These are phyloP conservation scores for Diphasiastrum complanatum DNA, from an alignment of 83 land plant species.

Conservation along the genomic window DNA sequence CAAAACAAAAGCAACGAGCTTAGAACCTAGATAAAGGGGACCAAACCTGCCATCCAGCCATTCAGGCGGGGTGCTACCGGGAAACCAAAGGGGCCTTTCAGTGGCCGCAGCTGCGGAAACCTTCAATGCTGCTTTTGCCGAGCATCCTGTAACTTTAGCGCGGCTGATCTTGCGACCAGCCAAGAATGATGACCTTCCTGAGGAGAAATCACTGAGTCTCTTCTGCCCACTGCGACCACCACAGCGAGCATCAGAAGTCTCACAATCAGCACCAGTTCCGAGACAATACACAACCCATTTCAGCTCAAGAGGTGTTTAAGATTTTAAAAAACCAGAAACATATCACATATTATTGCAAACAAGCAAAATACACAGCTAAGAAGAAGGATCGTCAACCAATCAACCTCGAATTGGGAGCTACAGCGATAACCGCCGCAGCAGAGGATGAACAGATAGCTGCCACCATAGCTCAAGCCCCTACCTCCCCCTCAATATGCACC, in stretches of 20 bases:
- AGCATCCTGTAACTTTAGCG: constrained; percentile 13
- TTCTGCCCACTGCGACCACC: too few species aligned
- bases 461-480: constrained; percentile 28
- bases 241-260: too few species aligned
- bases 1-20: too few species aligned
- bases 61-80: constrained; percentile 81
- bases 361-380: not conserved
- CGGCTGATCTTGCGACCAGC: constrained; percentile 43
- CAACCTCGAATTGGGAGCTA: constrained; percentile 24
- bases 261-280: too few species aligned
- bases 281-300: too few species aligned
- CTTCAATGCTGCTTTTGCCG: constrained; percentile 22
- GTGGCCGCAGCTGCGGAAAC: constrained; percentile 39
- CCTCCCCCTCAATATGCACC: too few species aligned
- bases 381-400: not conserved
- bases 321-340: too few species aligned
- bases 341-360: not conserved
- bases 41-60: constrained; percentile 99
- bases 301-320: too few species aligned
- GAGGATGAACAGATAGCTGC: constrained; percentile 27
- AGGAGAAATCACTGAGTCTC: constrained; percentile 15
- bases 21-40: too few species aligned
- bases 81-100: constrained; percentile 93
- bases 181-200: constrained; percentile 46
- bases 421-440: constrained; percentile 13